A percentile compares a stretch with the other conserved stretches of the same genome.
Conservation (phyloP, 805 yeast genomes). For the Saccharomycopsis fermentans region DNA sequence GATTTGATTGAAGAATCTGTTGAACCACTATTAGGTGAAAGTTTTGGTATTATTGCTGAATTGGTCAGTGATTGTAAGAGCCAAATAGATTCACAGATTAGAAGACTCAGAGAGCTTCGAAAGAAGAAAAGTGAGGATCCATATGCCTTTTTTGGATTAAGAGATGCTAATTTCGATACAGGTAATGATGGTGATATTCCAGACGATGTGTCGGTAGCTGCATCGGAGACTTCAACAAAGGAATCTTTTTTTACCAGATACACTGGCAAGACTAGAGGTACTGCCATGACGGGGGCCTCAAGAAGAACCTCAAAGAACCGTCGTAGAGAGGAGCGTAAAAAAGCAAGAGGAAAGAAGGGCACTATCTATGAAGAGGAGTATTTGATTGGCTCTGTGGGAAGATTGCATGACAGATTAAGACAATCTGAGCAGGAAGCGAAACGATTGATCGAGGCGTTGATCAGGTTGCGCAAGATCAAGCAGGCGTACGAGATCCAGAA, state of each 20-base stretch:
- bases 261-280: conserved; percentile 92
- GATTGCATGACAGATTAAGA: conserved; percentile 73
- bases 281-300: conserved; percentile 94
- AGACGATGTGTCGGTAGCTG: conserved; percentile 90
- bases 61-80: conserved; percentile 86
- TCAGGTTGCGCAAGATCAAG: conserved; percentile 60
- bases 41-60: conserved; percentile 81
- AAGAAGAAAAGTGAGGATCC: conserved; percentile 79
- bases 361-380: conserved; percentile 97
- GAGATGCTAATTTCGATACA: conserved; percentile 34
- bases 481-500: conserved; percentile 79
- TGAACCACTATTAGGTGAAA: conserved; percentile 73
- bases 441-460: conserved; percentile 61
- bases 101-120: conserved; percentile 75
- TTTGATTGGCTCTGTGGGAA: conserved; percentile 75
- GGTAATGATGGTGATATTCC: conserved; percentile 50
- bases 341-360: conserved; percentile 95
- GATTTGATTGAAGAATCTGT: conserved; percentile 41
- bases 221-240: conserved; percentile 85
- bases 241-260: conserved; percentile 92
- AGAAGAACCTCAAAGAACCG: conserved; percentile 85
- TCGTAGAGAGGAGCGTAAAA: conserved; percentile 90
- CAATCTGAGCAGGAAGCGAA: conserved; percentile 67
- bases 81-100: conserved; percentile 75
- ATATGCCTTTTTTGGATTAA: conserved; percentile 57